Evolutionary conservation across 2,329 filamentous ascomycete species (phyloP), one percentile per base, ranked within the genome.

Genomic region (Botrytis hyacinthi): DNA sequence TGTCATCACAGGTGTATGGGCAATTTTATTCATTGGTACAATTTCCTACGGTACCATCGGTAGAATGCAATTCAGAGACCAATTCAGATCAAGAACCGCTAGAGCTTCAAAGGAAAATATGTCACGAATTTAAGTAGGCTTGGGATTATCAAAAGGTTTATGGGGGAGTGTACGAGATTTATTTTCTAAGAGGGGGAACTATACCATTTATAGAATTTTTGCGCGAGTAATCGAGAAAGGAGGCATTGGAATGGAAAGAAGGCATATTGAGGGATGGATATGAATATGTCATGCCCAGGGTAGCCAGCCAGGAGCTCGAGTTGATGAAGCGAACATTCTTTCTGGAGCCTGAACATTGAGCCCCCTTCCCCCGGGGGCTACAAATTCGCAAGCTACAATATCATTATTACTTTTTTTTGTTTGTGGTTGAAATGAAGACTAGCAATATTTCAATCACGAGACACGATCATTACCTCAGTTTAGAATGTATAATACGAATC

Each of bases 11-110:
- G 83, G 86, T 57, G 78, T 87, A 20, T 94, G 92, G 91, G 81
- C 89, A 2, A 75, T 86, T 0, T 74, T 92, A 32, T 88, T 90
- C 40, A 69, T 89, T 10, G 81, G 81, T 0, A 88, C 86, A 35
- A 88, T 91, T 75, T 91, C 87, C 4, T 86, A 87, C 73, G 92
- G 92, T 73, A 93, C 91, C 7, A 86, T 88, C 74, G 87, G 91
- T 80, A 86, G 92, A 72, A 89, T 92, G 73, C 85, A 87, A 79
- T 92, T 91, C 82, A 85, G 89, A 54, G 89, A 92, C 67, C 85
- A 87, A 77, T 93, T 90, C 82, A 83, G 86, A 79, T 84, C 86
- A 76, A 84, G 87, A 72, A 82, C 85, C 65, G 85, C 84, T 26
- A 82, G 83, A 69, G 84, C 79, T 0, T 76, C 77, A 72, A 86